Percentiles rank a stretch among this genome's conserved stretches.
Conservation (phyloP, 2,329 filamentous ascomycete genomes). For the Madurella mycetomatis region DNA sequence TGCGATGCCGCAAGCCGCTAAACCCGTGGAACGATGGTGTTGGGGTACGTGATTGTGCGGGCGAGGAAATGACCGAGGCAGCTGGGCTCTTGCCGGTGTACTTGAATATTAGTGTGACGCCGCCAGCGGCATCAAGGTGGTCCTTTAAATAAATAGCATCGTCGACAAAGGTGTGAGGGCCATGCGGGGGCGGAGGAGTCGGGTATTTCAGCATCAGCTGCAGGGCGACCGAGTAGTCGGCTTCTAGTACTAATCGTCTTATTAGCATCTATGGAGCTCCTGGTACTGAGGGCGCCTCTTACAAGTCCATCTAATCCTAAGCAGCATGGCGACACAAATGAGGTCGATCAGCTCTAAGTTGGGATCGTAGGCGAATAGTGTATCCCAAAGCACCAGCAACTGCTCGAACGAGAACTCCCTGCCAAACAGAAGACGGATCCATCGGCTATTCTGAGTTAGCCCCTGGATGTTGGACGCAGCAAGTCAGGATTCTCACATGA, state of each 20-base stretch:
- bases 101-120: conserved; percentile 62
- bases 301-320: conserved; percentile 88
- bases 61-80: conserved; percentile 14
- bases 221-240: conserved; percentile 82
- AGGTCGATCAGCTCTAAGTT: conserved; percentile 76
- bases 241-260: conserved; percentile 61
- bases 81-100: conserved; percentile 58
- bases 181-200: conserved; percentile 54
- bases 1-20: conserved; percentile 38
- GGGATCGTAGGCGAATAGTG: conserved; percentile 81
- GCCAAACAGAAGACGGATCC: conserved; percentile 89
- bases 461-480: background rate
- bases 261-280: conserved; percentile 4
- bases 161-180: conserved; percentile 74
- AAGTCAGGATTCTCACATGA: conserved; percentile 60
- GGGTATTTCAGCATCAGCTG: conserved; percentile 82
- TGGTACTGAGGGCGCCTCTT: conserved; percentile 26
- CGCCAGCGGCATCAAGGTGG: conserved; percentile 59
- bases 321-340: conserved; percentile 89
- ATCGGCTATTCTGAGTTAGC: conserved; percentile 56
- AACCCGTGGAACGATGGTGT: conserved; percentile 36
- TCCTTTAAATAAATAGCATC: conserved; percentile 74
- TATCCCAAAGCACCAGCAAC: conserved; percentile 82
- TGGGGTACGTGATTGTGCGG: conserved; percentile 27
- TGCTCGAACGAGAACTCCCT: conserved; percentile 89